Evolutionary conservation across 192 early-diverging fungal genomes (phyloP).

Genomic region (Phlyctochytrium arcticum): DNA sequence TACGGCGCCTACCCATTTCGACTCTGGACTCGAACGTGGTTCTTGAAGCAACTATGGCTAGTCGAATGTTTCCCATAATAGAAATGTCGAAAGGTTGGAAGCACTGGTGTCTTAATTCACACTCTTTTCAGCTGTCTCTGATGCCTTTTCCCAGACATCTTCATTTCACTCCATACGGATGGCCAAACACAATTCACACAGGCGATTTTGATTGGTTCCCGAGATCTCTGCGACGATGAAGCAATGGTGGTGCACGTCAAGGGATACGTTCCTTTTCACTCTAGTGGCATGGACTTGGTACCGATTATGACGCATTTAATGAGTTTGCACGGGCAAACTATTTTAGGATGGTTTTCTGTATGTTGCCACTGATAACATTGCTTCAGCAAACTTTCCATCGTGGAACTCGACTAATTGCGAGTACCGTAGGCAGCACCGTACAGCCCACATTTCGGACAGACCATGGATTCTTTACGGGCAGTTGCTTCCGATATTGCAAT

Average conservation of each 20-base stretch:
- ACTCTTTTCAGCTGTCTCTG: not conserved
- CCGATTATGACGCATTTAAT: slow-evolving; percentile 1
- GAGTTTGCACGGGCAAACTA: slow-evolving; percentile 13
- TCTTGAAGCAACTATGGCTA: slow-evolving; percentile 2
- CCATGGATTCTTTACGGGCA: not conserved
- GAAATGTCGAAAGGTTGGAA: slow-evolving; percentile 19
- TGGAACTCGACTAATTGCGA: no score
- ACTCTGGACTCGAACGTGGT: no score
- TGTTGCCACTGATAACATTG: not conserved
- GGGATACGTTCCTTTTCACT: slow-evolving; percentile 23
- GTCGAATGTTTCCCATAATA: slow-evolving; percentile 7
- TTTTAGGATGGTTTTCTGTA: slow-evolving; percentile 27
- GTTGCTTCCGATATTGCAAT: slow-evolving; percentile 4
- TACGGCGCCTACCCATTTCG: no score
- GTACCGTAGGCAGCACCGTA: slow-evolving; percentile 16
- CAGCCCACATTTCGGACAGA: slow-evolving; percentile 4
- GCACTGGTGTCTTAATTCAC: not conserved
- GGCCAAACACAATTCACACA: slow-evolving; percentile 15
- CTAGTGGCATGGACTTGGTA: slow-evolving; percentile 7
- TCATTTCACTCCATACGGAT: slow-evolving; percentile 14
- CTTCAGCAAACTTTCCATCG: no score
- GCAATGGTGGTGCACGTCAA: slow-evolving; percentile 16
- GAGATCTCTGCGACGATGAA: slow-evolving; percentile 18
- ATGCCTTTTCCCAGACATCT: slow-evolving; percentile 1
- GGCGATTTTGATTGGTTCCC: slow-evolving; percentile 16